These are phyloP conservation scores for Arachnomyces sp. DNA, from an alignment of 2,329 filamentous ascomycete species.

Conservation along the genomic window DNA sequence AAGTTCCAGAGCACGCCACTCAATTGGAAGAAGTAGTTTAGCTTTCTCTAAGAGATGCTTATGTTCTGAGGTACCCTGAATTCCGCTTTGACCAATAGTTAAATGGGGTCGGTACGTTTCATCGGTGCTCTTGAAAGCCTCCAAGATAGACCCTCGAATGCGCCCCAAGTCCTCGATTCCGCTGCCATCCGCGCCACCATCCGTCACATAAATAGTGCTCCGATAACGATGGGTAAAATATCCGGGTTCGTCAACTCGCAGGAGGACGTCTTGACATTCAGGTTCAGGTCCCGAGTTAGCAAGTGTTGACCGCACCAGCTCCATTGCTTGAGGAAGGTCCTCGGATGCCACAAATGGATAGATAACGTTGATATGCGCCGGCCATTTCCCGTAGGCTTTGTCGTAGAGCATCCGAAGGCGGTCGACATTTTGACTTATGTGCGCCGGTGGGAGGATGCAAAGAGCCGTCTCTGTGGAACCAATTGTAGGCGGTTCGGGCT, in stretches of 20 bases:
- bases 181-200: neutral
- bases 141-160: constrained; percentile 32
- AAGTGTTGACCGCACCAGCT: constrained; percentile 33
- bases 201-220: constrained; percentile 43
- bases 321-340: constrained; percentile 38
- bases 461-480: constrained; percentile 53
- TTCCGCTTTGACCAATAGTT: constrained; percentile 54
- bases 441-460: constrained; percentile 50
- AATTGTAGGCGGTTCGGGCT: constrained; percentile 1
- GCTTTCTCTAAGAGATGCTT: constrained; percentile 49
- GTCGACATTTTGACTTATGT: constrained; percentile 45
- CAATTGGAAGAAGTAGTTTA: constrained; percentile 39
- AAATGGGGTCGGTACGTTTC: constrained; percentile 44
- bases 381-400: constrained; percentile 55
- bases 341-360: constrained; percentile 56
- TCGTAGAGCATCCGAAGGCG: constrained; percentile 56
- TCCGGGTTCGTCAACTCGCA: constrained; percentile 34
- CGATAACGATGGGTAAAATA: constrained; percentile 45
- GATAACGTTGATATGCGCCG: constrained; percentile 58
- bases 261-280: constrained; percentile 1
- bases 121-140: constrained; percentile 26
- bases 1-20: constrained; percentile 45
- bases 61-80: constrained; percentile 39
- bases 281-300: constrained; percentile 9
- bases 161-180: constrained; percentile 18